Conservation (phyloP, 768 basidiomycete genomes). For the Russula vinacea region DNA sequence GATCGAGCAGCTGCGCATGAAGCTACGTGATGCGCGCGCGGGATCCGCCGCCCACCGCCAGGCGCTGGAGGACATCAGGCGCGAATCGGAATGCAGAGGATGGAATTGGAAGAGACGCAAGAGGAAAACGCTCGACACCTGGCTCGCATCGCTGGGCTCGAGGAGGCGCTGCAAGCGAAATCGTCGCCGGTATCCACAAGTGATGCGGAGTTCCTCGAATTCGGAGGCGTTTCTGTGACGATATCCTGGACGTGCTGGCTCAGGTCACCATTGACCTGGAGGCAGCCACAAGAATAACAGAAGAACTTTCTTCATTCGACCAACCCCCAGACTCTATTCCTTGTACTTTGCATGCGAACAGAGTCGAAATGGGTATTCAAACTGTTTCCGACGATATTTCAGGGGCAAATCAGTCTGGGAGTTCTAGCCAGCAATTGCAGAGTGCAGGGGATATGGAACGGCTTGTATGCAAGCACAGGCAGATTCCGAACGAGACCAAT, state of each 20-base stretch:
- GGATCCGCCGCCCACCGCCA: constrained; percentile 17
- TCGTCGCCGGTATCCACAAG: background rate
- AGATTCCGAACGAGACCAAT: constrained; percentile 12
- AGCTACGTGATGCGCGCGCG: constrained; percentile 24
- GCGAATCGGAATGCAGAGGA: constrained; percentile 17
- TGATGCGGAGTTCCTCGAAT: constrained; percentile 1
- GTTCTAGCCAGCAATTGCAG: background rate
- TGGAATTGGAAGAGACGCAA: constrained; percentile 10
- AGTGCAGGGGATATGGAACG: constrained; percentile 4
- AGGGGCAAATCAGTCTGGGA: background rate
- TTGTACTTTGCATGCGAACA: background rate
- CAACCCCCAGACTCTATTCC: background rate
- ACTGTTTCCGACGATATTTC: background rate
- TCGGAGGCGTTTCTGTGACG: constrained; percentile 11
- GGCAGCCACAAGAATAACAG: constrained; percentile 6
- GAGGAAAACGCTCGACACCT: constrained; percentile 16
- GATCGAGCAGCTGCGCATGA: constrained; percentile 25
- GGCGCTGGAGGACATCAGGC: constrained; percentile 19
- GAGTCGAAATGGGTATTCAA: constrained; percentile 17
- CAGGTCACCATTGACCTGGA: constrained; percentile 20
- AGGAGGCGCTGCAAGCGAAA: constrained; percentile 9
- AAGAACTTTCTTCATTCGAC: background rate
- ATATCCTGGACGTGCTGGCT: constrained; percentile 19
- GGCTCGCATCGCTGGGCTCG: constrained; percentile 25
- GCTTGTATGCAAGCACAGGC: background rate